Evolutionary conservation across 1,284 basidiomycete genomes (phyloP).

Genomic region (Microbotryum violaceum): DNA sequence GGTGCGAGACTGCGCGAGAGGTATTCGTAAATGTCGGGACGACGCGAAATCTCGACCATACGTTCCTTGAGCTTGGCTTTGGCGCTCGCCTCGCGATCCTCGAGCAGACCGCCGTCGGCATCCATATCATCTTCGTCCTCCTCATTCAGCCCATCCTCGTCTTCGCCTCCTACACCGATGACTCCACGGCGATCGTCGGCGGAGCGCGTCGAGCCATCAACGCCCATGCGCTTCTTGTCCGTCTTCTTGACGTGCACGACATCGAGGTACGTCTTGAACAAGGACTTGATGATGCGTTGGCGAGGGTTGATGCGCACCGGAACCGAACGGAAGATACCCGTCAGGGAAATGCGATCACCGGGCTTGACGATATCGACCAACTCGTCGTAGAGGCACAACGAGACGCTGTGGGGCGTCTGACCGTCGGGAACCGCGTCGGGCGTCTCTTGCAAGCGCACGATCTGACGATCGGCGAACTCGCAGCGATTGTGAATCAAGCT

Average conservation of each 20-base stretch:
- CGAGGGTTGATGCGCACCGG: conserved; percentile 89
- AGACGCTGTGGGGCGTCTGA: conserved; percentile 95
- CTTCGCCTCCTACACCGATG: conserved; percentile 34
- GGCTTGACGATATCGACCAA: conserved; percentile 92
- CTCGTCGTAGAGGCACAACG: conserved; percentile 92
- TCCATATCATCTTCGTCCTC: conserved; percentile 62
- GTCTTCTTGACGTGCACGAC: conserved; percentile 85
- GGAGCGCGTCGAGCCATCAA: conserved; percentile 70
- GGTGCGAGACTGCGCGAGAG: conserved; percentile 82
- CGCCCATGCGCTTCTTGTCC: conserved; percentile 58
- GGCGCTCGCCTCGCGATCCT: conserved; percentile 45
- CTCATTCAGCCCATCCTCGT: conserved; percentile 32
- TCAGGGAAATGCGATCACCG: conserved; percentile 83
- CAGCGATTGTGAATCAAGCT: conserved; percentile 93
- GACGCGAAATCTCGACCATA: conserved; percentile 60
- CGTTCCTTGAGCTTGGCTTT: conserved; percentile 52
- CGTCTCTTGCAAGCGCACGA: conserved; percentile 91
- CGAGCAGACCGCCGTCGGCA: conserved; percentile 49
- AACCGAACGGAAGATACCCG: conserved; percentile 89
- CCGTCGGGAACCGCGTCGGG: conserved; percentile 96
- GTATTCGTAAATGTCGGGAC: conserved; percentile 79
- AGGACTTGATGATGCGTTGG: conserved; percentile 80
- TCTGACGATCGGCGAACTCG: conserved; percentile 90
- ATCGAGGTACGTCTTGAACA: conserved; percentile 96
- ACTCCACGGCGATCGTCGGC: conserved; percentile 40